Percentiles rank a stretch among this genome's conserved stretches.
phyloP scores from a whole-genome alignment of 2,329 filamentous ascomycete genomes.

The Fusarium algeriense region DNA sequence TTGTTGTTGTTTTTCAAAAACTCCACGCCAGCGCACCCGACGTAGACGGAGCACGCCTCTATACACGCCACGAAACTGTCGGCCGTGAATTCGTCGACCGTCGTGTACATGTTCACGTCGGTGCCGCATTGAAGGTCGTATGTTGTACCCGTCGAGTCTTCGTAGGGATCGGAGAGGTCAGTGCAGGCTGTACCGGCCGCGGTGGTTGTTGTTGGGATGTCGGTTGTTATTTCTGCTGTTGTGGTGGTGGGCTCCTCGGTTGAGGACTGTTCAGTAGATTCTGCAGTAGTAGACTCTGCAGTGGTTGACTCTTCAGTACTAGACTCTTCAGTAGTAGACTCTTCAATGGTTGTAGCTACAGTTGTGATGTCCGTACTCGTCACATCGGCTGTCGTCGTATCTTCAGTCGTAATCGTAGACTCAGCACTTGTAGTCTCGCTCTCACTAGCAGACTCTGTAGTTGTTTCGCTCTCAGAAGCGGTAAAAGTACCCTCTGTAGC shows the following conservation, averaged over 20 bases:
- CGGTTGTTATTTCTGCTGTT: background rate
- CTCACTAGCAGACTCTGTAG: background rate
- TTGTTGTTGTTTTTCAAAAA: too few relatives aligned
- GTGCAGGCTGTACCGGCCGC: background rate
- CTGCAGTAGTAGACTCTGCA: background rate
- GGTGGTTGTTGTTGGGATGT: background rate
- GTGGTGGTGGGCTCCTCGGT: background rate
- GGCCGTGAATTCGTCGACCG: accelerated
- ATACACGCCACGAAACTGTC: background rate
- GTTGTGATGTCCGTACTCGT: background rate
- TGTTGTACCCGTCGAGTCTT: background rate
- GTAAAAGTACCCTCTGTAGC: too few relatives aligned
- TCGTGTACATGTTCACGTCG: too few relatives aligned
- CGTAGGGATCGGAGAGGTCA: background rate
- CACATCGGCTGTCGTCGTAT: background rate
- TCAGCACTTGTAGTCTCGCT: background rate
- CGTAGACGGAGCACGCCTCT: background rate
- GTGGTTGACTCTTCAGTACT: background rate
- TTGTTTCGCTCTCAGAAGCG: background rate
- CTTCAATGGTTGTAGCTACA: background rate
- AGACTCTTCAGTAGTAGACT: background rate
- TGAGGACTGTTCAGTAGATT: background rate
- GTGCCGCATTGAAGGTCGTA: background rate
- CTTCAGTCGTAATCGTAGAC: background rate
- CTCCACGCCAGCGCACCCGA: background rate